A percentile compares a stretch with the other conserved stretches of the same genome.
Evolutionary conservation across 345 rosid genomes (phyloP).

Genomic region (Eucalyptus marginata): DNA sequence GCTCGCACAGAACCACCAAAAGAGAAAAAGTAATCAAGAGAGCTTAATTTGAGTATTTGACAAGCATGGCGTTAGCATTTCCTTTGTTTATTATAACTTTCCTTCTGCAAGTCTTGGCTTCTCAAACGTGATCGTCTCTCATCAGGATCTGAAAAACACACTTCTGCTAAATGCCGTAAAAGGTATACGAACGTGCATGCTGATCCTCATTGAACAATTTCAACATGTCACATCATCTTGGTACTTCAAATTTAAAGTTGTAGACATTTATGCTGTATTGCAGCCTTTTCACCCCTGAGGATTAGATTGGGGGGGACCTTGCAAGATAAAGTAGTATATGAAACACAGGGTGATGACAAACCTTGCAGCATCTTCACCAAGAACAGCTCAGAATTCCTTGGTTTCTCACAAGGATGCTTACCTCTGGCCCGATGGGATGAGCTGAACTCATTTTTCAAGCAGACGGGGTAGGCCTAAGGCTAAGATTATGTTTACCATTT

Average conservation of each 20-base stretch:
- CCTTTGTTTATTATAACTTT: neutral
- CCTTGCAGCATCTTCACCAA: conserved; percentile 35
- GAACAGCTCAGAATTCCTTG: conserved; percentile 35
- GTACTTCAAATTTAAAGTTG: neutral
- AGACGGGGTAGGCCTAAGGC: conserved; percentile 28
- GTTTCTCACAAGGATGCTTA: conserved; percentile 59
- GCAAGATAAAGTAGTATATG: conserved; percentile 47
- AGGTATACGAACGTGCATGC: conserved; percentile 15
- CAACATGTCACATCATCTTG: neutral
- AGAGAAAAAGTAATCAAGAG: neutral
- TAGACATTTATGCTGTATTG: neutral
- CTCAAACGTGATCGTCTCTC: neutral
- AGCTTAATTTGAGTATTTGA: neutral
- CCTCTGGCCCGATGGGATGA: conserved; percentile 61
- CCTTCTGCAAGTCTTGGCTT: neutral
- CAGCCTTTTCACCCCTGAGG: conserved; percentile 66
- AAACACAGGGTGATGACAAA: conserved; percentile 11
- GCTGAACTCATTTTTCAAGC: conserved; percentile 33
- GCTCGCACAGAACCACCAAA: neutral
- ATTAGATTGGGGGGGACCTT: conserved; percentile 75
- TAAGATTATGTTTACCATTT: neutral
- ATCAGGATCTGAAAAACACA: conserved; percentile 46
- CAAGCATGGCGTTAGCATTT: neutral
- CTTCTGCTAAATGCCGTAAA: conserved; percentile 42
- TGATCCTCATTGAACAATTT: neutral